Percentiles rank a stretch among this genome's conserved stretches.
These are phyloP conservation scores for Dactylellina leptospora DNA, from an alignment of 2,329 filamentous ascomycete species.

Conservation along the genomic window DNA sequence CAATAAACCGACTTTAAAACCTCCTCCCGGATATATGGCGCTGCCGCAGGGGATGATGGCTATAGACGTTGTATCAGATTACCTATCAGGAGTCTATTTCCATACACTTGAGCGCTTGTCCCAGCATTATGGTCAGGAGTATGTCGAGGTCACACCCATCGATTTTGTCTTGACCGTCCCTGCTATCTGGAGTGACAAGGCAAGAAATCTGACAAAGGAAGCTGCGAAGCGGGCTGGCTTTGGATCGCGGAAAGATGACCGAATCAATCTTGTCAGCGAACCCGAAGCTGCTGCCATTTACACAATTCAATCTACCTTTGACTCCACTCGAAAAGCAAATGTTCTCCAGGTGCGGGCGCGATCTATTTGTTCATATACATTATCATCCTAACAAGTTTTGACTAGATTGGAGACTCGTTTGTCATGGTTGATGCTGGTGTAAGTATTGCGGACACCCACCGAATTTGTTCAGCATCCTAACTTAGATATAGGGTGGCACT, in stretches of 20 bases:
- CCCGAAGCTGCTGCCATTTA: conserved; percentile 58
- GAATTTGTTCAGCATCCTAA: too few species aligned
- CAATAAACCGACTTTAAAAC: conserved; percentile 40
- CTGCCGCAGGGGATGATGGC: conserved; percentile 56
- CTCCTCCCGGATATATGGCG: conserved; percentile 46
- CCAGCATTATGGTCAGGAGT: conserved; percentile 61
- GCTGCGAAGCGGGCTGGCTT: conserved; percentile 60
- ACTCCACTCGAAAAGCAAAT: conserved; percentile 30
- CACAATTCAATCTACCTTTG: conserved; percentile 54
- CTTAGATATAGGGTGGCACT: conserved; percentile 55
- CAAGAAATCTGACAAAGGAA: conserved; percentile 65
- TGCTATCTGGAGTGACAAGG: conserved; percentile 68
- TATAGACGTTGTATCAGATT: conserved; percentile 63
- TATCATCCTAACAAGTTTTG: conserved; percentile 10
- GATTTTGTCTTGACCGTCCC: conserved; percentile 69
- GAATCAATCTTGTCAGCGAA: conserved; percentile 56
- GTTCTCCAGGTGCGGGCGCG: conserved; percentile 14
- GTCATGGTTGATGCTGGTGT: conserved; percentile 68
- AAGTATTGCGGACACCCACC: too few species aligned
- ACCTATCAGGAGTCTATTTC: conserved; percentile 64
- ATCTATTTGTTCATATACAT: background rate
- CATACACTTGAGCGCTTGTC: conserved; percentile 64
- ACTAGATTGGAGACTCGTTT: conserved; percentile 64
- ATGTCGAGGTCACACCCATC: conserved; percentile 63
- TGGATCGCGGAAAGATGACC: conserved; percentile 52